A percentile compares a stretch with the other conserved stretches of the same genome.
These are phyloP conservation scores for Boletus patriciae DNA, from an alignment of 768 basidiomycete species.

Conservation along the genomic window DNA sequence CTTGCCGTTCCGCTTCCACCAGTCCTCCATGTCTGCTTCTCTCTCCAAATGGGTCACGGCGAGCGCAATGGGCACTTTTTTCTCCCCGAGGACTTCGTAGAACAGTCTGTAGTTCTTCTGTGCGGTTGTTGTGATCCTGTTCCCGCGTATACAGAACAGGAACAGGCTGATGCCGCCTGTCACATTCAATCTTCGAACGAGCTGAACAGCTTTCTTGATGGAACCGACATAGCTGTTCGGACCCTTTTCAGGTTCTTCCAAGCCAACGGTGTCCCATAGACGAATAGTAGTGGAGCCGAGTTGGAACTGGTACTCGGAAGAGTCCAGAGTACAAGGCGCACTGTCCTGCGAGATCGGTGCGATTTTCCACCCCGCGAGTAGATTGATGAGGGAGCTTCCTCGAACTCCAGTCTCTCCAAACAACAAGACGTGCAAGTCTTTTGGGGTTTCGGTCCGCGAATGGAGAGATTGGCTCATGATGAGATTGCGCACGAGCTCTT, in stretches of 20 bases:
- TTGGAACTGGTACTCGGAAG: slow-evolving; percentile 27
- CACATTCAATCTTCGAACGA: slow-evolving; percentile 34
- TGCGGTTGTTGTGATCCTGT: slow-evolving; percentile 32
- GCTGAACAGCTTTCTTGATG: slow-evolving; percentile 31
- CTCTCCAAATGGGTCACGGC: slow-evolving; percentile 42
- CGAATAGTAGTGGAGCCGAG: slow-evolving; percentile 25
- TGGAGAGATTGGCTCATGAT: slow-evolving; percentile 16
- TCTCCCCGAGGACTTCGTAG: slow-evolving; percentile 29
- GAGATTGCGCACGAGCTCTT: slow-evolving; percentile 18
- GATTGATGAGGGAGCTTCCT: slow-evolving; percentile 29
- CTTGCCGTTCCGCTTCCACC: slow-evolving; percentile 31
- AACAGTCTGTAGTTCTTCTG: slow-evolving; percentile 28
- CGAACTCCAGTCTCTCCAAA: slow-evolving; percentile 40
- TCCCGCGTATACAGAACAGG: slow-evolving; percentile 43
- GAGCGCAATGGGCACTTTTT: slow-evolving; percentile 40
- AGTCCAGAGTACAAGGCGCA: slow-evolving; percentile 36
- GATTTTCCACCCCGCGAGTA: slow-evolving; percentile 27
- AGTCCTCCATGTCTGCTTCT: slow-evolving; percentile 33
- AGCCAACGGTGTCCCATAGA: slow-evolving; percentile 36
- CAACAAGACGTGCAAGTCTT: slow-evolving; percentile 36
- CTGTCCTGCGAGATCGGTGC: slow-evolving; percentile 25
- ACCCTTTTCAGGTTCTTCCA: slow-evolving; percentile 30
- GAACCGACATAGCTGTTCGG: slow-evolving; percentile 24
- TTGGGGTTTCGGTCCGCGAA: slow-evolving; percentile 17
- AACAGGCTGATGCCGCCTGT: too few relatives aligned